Percentiles rank a stretch among this genome's conserved stretches.
These are phyloP conservation scores for Glutinoglossum americanum DNA, from an alignment of 495 filamentous ascomycete species.

Conservation along the genomic window DNA sequence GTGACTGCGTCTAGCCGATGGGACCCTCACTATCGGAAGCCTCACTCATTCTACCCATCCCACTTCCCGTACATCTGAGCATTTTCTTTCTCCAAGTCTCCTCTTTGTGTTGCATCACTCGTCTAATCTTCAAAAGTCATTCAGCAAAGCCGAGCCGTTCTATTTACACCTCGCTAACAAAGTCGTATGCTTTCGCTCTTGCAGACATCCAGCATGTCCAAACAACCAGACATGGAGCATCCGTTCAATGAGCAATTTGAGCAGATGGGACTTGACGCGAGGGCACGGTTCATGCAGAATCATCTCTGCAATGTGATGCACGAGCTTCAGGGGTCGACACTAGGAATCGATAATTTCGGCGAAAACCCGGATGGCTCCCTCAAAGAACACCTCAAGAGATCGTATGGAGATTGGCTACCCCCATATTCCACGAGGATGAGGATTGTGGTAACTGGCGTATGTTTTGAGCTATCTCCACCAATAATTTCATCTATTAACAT, in stretches of 20 bases:
- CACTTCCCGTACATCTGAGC: background rate
- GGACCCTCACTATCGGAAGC: background rate
- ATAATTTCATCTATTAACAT: background rate
- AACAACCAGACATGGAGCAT: background rate
- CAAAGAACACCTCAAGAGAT: background rate
- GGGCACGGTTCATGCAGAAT: background rate
- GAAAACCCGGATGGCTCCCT: background rate
- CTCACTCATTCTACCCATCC: background rate
- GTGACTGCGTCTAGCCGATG: background rate
- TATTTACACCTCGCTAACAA: background rate
- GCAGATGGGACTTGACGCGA: background rate
- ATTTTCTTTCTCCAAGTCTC: background rate
- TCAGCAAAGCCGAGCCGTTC: background rate
- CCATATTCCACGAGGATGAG: background rate
- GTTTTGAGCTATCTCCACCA: background rate
- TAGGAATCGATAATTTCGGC: background rate
- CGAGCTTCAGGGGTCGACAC: background rate
- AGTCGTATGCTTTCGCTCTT: no score
- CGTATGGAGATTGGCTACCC: background rate
- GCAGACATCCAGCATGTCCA: no score
- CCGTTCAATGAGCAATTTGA: background rate
- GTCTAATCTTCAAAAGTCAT: background rate
- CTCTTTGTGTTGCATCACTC: background rate
- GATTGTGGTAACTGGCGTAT: slow-evolving; percentile 1
- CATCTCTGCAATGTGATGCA: background rate